These are phyloP conservation scores for Fusarium scirpi DNA, from an alignment of 2,329 filamentous ascomycete genomes.

Conservation along the genomic window DNA sequence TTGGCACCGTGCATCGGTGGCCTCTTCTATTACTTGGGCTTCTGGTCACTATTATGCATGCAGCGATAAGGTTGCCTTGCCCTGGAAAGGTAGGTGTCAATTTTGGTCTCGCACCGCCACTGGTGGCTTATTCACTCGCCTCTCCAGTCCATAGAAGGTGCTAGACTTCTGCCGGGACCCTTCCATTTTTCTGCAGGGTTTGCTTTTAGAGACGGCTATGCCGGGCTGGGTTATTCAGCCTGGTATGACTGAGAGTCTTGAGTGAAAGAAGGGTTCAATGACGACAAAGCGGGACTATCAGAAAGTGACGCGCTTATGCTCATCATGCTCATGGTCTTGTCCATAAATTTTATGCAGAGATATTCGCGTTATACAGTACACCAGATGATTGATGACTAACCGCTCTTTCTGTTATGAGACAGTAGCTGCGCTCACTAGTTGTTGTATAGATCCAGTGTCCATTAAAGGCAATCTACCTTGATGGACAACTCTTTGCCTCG, in stretches of 20 bases:
- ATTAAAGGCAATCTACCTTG: conserved; percentile 45
- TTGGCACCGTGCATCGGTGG: conserved; percentile 40
- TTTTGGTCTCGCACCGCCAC: conserved; percentile 42
- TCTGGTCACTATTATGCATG: conserved; percentile 2
- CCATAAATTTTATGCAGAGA: not conserved
- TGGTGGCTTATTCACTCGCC: conserved; percentile 28
- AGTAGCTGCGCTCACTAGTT: conserved; percentile 1
- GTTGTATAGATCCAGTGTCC: conserved; percentile 3
- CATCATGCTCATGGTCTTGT: not conserved
- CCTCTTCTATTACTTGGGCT: conserved; percentile 19
- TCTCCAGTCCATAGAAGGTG: conserved; percentile 46
- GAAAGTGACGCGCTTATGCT: conserved; percentile 27
- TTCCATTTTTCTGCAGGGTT: conserved; percentile 3
- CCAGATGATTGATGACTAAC: conserved; percentile 40
- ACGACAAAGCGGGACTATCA: conserved; percentile 37
- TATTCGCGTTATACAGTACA: not conserved
- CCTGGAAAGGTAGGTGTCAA: conserved; percentile 15
- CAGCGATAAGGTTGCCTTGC: conserved; percentile 29
- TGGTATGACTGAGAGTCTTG: conserved; percentile 20
- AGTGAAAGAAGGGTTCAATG: conserved; percentile 15
- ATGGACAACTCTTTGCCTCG: conserved; percentile 42
- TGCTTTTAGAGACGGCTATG: conserved; percentile 8
- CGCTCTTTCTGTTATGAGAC: not conserved
- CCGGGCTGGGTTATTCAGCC: conserved; percentile 17
- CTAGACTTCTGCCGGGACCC: conserved; percentile 43